Conservation (phyloP, 2,329 filamentous ascomycete genomes). For the Penicillium decumbens region DNA sequence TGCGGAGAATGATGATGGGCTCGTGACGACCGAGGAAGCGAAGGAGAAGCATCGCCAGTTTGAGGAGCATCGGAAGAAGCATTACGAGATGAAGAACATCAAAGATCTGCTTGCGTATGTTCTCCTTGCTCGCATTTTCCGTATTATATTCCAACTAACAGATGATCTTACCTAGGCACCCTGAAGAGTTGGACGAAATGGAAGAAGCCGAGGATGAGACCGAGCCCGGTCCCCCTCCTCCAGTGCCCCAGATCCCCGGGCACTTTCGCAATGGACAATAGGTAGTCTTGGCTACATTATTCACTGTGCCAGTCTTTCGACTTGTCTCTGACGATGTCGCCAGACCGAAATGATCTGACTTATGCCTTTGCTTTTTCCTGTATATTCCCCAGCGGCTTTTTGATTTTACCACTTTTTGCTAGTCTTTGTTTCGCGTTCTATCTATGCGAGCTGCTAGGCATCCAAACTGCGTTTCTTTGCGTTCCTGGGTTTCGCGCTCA, state of each 20-base stretch:
- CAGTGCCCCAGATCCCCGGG: constrained; percentile 34
- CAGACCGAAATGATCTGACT: not conserved
- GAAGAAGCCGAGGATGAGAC: constrained; percentile 44
- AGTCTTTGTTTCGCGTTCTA: not conserved
- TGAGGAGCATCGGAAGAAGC: constrained; percentile 85
- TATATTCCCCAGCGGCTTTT: constrained; percentile 15
- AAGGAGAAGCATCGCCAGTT: constrained; percentile 87
- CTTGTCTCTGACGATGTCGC: not conserved
- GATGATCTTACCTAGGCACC: constrained; percentile 45
- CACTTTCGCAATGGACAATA: constrained; percentile 23
- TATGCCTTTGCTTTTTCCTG: constrained; percentile 2
- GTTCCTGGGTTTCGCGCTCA: not conserved
- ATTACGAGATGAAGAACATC: constrained; percentile 98
- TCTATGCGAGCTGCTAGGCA: not conserved
- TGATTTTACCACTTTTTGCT: not conserved
- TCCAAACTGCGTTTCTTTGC: not conserved
- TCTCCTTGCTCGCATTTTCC: not conserved
- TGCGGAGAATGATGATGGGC: constrained; percentile 39
- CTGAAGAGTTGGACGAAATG: constrained; percentile 60
- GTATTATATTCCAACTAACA: constrained; percentile 8
- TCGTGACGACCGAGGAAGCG: constrained; percentile 65
- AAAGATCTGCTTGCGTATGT: constrained; percentile 75
- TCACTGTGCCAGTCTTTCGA: not conserved
- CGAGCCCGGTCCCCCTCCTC: constrained; percentile 23
- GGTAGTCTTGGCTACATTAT: not conserved